Evolutionary conservation across 2,329 filamentous ascomycete species (phyloP), one percentile per base, ranked within the genome.

Genomic region (Alternaria angustiovoidea): DNA sequence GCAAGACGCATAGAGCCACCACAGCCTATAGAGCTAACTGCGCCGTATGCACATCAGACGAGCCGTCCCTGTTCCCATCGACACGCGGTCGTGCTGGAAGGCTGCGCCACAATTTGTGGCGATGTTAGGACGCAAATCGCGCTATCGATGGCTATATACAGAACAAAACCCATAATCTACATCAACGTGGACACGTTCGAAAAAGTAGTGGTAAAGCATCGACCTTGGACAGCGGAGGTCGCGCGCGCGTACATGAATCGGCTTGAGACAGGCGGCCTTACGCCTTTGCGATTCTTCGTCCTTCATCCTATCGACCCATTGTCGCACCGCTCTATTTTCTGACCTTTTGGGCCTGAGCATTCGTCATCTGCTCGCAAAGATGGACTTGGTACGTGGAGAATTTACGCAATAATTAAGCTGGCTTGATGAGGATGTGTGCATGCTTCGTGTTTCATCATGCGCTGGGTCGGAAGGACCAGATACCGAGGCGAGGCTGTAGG

Each of bases 31-130:
- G 24, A 55, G 16, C 11, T 14, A 7, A 16, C 61, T 41, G 54
- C 48, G 44, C 57, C 58, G 41, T 49, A 63, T 54, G 60, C 48
- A 53, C 52, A 53, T 60, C 52, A 56, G 39, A 57, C 57, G 30
- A 28, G 44, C 46, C 46, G 46, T 14, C 32, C 12, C 32, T 36
- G 14, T 14, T 24, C 39, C 46, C 18, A 36, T 48, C 30, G 24
- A 46, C 20, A 28, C 30, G 24, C 6, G 18, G 20, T 43, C 18
- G 16, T 38, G 41, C 55, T 34, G 34, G 42, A 32, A 46, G 26
- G 32, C 59, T 53, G 55, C 49, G 48, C 58, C 58, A 36, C 48
- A 48, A 57, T 43, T 30, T 48, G 44, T 48, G 34, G 34, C 48
- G 28, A 22, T 48, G n/a, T 36, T n/a, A 39, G 26, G 30, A 48